Conservation (phyloP, 2,329 filamentous ascomycete genomes). For the Botrytis deweyae region DNA sequence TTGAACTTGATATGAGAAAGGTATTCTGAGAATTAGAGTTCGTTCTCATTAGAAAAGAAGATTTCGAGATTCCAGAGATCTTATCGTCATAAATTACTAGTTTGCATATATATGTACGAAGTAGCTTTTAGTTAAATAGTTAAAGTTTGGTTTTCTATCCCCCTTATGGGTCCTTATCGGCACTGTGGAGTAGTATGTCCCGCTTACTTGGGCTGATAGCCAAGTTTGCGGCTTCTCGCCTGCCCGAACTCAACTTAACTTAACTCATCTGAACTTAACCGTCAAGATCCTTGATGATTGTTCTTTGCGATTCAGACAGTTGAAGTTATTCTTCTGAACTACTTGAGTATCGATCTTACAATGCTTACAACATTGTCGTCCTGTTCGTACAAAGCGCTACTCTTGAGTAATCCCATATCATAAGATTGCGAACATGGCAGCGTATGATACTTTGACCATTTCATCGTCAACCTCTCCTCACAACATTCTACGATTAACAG, state of each 20-base stretch:
- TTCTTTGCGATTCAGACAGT: not conserved
- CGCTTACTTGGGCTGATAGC: constrained; percentile 19
- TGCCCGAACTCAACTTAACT: constrained; percentile 15
- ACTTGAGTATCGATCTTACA: constrained; percentile 1
- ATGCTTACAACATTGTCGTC: constrained; percentile 7
- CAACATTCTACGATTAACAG: constrained; percentile 35
- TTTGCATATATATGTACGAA: not conserved
- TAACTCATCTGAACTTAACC: not conserved
- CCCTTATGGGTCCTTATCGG: not conserved
- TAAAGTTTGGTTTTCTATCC: not conserved
- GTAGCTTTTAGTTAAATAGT: not conserved
- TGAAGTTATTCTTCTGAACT: constrained; percentile 17
- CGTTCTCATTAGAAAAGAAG: not conserved
- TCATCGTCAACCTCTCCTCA: constrained; percentile 25
- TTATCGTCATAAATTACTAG: not conserved
- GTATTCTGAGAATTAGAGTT: not conserved
- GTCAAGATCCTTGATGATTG: constrained; percentile 2
- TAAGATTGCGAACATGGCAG: constrained; percentile 26
- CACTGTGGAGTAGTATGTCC: not conserved
- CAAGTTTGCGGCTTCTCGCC: constrained; percentile 17
- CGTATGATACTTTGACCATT: constrained; percentile 26
- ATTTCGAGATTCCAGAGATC: not conserved
- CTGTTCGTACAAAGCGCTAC: constrained; percentile 1
- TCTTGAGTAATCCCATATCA: not conserved
- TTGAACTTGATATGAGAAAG: not conserved